These are phyloP conservation scores for Purpureocillium lavendulum DNA, from an alignment of 2,329 filamentous ascomycete genomes.

Conservation along the genomic window DNA sequence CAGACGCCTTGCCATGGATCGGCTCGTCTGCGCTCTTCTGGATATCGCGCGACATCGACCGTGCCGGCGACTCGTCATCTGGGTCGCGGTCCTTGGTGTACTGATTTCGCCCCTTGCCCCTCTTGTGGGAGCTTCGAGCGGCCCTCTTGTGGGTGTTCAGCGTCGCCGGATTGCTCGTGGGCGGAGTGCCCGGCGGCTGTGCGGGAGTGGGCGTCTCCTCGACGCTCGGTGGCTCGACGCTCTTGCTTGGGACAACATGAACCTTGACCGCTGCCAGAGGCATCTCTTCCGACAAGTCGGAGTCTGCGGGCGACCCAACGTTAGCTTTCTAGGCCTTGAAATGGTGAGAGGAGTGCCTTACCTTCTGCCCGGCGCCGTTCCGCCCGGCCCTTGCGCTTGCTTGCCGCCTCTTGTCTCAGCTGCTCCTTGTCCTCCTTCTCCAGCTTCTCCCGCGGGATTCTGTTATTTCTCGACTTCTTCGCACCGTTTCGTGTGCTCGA, in stretches of 20 bases:
- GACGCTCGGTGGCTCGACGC: constrained; percentile 17
- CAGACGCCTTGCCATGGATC: constrained; percentile 23
- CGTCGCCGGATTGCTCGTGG: constrained; percentile 34
- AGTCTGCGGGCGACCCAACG: constrained; percentile 43
- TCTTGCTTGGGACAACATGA: constrained; percentile 18
- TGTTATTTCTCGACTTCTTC: constrained; percentile 54
- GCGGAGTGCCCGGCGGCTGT: constrained; percentile 29
- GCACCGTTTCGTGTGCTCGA: constrained; percentile 37
- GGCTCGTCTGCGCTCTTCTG: constrained; percentile 27
- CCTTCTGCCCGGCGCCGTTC: constrained; percentile 77
- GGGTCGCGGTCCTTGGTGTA: constrained; percentile 69
- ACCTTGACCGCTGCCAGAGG: constrained; percentile 36
- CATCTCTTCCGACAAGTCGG: constrained; percentile 62
- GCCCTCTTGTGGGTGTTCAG: constrained; percentile 48
- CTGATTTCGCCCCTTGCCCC: constrained; percentile 69
- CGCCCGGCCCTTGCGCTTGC: constrained; percentile 71
- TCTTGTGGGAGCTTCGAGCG: constrained; percentile 53
- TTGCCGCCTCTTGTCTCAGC: constrained; percentile 65
- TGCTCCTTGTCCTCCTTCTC: constrained; percentile 69
- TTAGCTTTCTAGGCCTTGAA: not conserved
- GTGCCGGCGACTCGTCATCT: constrained; percentile 47
- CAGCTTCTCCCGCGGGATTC: constrained; percentile 53
- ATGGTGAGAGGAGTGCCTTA: constrained; percentile 26
- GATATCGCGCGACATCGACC: constrained; percentile 45
- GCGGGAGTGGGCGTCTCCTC: constrained; percentile 20